Conservation (phyloP, 2,329 filamentous ascomycete genomes). For the Zalaria obscura region DNA sequence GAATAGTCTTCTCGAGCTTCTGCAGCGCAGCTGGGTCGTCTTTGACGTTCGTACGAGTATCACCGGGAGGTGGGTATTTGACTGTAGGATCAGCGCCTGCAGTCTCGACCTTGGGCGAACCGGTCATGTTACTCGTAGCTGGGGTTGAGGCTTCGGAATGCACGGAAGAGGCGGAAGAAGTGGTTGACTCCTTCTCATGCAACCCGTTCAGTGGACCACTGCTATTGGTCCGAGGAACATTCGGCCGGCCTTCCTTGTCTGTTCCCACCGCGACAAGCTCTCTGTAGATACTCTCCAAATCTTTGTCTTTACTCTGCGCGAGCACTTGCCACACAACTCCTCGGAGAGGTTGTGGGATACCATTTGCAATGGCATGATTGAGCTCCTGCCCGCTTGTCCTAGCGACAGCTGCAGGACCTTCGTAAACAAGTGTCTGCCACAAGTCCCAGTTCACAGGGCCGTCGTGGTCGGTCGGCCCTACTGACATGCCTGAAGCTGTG, state of each 20-base stretch:
- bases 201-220: constrained; percentile 33
- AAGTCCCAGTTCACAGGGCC: constrained; percentile 92
- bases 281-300: constrained; percentile 73
- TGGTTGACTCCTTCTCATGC: constrained; percentile 52
- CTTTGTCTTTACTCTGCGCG: constrained; percentile 86
- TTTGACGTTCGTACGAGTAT: constrained; percentile 65
- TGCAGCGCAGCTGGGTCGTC: constrained; percentile 59
- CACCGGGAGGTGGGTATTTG: constrained; percentile 33
- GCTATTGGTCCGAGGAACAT: constrained; percentile 4
- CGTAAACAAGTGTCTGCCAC: constrained; percentile 92
- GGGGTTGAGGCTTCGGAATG: constrained; percentile 62
- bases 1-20: constrained; percentile 84
- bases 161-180: constrained; percentile 73
- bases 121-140: constrained; percentile 31
- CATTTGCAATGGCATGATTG: constrained; percentile 78
- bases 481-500: constrained; percentile 68
- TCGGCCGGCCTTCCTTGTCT: constrained; percentile 46
- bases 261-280: constrained; percentile 70
- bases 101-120: constrained; percentile 9
- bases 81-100: constrained; percentile 18
- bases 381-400: constrained; percentile 80
- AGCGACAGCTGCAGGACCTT: constrained; percentile 78
- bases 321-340: constrained; percentile 99
- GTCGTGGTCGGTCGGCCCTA: constrained; percentile 58
- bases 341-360: constrained; percentile 86